Conservation (phyloP, 2,329 filamentous ascomycete genomes). For the Pseudocercospora pini-densiflorae region DNA sequence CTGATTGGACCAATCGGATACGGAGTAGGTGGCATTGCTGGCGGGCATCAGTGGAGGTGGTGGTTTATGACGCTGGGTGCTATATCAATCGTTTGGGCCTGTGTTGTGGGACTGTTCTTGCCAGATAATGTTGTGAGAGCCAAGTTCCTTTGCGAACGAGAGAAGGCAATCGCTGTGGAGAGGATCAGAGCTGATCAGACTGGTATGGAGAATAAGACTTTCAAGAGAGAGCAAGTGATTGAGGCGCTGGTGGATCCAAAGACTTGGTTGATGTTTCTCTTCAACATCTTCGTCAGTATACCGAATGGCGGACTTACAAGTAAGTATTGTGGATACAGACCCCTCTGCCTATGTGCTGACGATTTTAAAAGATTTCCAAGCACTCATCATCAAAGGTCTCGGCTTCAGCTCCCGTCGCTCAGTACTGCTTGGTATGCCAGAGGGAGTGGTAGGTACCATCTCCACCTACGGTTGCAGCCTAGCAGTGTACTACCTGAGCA, state of each 20-base stretch:
- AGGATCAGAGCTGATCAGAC: constrained; percentile 19
- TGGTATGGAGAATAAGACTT: constrained; percentile 25
- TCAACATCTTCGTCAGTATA: constrained; percentile 20
- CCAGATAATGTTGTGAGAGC: constrained; percentile 18
- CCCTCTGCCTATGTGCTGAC: neutral
- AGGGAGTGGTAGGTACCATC: constrained; percentile 18
- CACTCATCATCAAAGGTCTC: constrained; percentile 19
- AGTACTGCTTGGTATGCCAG: constrained; percentile 19
- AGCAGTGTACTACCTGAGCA: constrained; percentile 15
- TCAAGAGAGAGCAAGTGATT: constrained; percentile 55
- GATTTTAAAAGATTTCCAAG: constrained; percentile 8
- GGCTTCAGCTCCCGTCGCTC: constrained; percentile 17
- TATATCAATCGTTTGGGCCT: constrained; percentile 15
- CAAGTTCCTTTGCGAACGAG: constrained; percentile 18
- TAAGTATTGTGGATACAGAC: neutral
- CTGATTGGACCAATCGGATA: constrained; percentile 17
- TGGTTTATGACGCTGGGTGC: constrained; percentile 56
- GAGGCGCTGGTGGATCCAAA: constrained; percentile 63
- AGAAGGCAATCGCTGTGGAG: constrained; percentile 19
- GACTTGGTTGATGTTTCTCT: constrained; percentile 52
- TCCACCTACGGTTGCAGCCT: constrained; percentile 20
- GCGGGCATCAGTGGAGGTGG: constrained; percentile 23
- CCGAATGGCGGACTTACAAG: constrained; percentile 27
- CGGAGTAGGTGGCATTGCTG: constrained; percentile 7
- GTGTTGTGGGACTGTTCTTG: constrained; percentile 17